Percentiles rank a stretch among this genome's conserved stretches.
These are phyloP conservation scores for Aphanomyces stellatus DNA, from an alignment of 352 stramenopile genomes.

Conservation along the genomic window DNA sequence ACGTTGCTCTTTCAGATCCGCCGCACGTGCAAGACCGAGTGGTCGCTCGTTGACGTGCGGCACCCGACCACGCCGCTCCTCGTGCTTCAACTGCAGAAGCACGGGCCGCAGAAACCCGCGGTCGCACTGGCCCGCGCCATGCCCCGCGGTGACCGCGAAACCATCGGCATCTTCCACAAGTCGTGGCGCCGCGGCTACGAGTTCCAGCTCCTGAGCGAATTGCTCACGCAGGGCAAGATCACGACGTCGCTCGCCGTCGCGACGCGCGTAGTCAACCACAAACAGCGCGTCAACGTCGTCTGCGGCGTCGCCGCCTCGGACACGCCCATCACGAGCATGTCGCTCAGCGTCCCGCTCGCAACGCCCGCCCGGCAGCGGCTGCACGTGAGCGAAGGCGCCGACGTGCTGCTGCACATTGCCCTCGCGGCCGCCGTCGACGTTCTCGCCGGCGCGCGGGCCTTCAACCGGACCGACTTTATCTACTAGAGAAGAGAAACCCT, in stretches of 20 bases:
- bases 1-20: constrained; percentile 71
- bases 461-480: constrained; percentile 60
- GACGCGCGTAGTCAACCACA: constrained; percentile 36
- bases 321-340: constrained; percentile 46
- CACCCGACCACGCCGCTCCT: constrained; percentile 42
- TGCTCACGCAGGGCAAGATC: constrained; percentile 71
- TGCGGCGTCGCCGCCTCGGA: constrained; percentile 35
- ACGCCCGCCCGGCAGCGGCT: constrained; percentile 61
- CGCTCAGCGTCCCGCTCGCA: constrained; percentile 53
- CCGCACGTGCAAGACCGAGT: constrained; percentile 61
- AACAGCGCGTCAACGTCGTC: constrained; percentile 59
- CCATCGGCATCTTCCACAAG: constrained; percentile 76
- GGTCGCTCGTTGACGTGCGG: constrained; percentile 48
- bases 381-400: constrained; percentile 61
- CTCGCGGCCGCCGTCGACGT: constrained; percentile 73
- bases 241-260: constrained; percentile 66
- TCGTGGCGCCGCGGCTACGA: constrained; percentile 49
- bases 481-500: constrained; percentile 32
- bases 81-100: constrained; percentile 57
- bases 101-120: constrained; percentile 59
- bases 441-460: constrained; percentile 50
- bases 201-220: constrained; percentile 69
- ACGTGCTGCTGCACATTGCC: constrained; percentile 62
- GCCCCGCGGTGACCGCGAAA: constrained; percentile 39
- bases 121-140: constrained; percentile 60